Base-by-base conservation (phyloP, 805 yeast species). In the Suhomyces tanzawaensis region DNA sequence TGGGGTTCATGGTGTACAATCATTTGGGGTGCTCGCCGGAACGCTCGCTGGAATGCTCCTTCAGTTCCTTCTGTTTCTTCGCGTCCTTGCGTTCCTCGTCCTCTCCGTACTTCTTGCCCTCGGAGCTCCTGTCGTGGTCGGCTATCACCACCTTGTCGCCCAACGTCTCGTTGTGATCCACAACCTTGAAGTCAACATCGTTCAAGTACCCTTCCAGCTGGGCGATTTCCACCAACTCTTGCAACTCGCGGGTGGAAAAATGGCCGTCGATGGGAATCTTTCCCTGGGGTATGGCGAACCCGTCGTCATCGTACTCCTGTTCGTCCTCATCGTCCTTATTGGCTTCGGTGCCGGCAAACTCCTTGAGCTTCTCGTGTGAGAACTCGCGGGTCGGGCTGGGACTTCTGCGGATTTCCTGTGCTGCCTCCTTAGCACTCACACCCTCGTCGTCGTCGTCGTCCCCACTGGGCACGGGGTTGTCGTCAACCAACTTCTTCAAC, bases 201-300 rank as follows among this genome's bases (percentile, higher is more conserved):
- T 52, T 46, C 25, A 66, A 32, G 2, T 61, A 22, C 0, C 67
- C 66, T 36, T 61, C 58, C 8, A 53, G 43, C 30, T 66, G 53
- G 19, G 69, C 64, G 7, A 62, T 11, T 4, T 51, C 51, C 7
- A 66, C 55, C 37, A 66, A 45, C 25, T 56, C 57, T 29, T 55
- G 46, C 15, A 66, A 41, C 39, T 66, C 71, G 8, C 40, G 36
- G 4, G 69, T 56, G 5, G 69, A 56, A 37, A 66, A 66, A 38
- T 66, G 66, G n/a, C 69, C 67, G 34, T 66, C 72, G 19, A 66
- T 32, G 1, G 72, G 71, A 15, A 66, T 56, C 37, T 62, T 66
- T 2, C 70, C 71, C 24, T 42, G 44, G 2, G 72, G 71, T 7
- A 66, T 49, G 38, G 47, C 60, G 37, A 64, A 62, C 12, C 71